A percentile compares a stretch with the other conserved stretches of the same genome.
phyloP scores from a whole-genome alignment of 768 basidiomycete species.

The Psilocybe azurescens region DNA sequence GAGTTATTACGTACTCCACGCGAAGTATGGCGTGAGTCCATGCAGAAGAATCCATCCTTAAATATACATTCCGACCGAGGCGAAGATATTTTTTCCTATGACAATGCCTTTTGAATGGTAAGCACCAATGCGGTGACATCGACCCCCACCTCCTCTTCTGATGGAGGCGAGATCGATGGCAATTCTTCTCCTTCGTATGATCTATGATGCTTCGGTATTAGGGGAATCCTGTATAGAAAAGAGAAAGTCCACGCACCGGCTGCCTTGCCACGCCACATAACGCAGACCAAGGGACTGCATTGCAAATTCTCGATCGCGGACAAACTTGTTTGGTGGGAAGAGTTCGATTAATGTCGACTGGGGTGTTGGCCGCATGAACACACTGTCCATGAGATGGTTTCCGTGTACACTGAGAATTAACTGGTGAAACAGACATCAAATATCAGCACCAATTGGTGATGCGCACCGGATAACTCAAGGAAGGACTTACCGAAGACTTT shows the following conservation, averaged over 20 bases:
- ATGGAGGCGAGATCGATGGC: constrained; percentile 3
- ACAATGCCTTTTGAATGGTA: constrained; percentile 34
- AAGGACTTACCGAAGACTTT: constrained; percentile 63
- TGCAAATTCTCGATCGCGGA: constrained; percentile 64
- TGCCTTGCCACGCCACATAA: constrained; percentile 65
- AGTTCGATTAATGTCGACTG: constrained; percentile 77
- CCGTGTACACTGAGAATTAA: constrained; percentile 67
- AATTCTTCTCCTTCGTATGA: constrained; percentile 4
- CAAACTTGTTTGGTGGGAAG: constrained; percentile 71
- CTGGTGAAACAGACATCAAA: constrained; percentile 33
- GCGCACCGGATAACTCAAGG: constrained; percentile 9
- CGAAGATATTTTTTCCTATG: neutral
- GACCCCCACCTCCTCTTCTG: constrained; percentile 35
- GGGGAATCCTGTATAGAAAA: neutral
- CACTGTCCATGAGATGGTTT: constrained; percentile 64
- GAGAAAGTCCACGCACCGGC: constrained; percentile 30
- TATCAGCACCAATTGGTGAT: neutral
- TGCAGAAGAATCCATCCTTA: neutral
- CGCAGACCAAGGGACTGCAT: constrained; percentile 55
- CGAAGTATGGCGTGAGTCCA: neutral
- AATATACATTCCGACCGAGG: neutral
- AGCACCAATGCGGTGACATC: constrained; percentile 47
- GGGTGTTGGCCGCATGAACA: constrained; percentile 69
- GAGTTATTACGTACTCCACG: neutral
- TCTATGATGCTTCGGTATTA: neutral